Evolutionary conservation across 768 basidiomycete species (phyloP).

Genomic region (Tulasnella sp.): DNA sequence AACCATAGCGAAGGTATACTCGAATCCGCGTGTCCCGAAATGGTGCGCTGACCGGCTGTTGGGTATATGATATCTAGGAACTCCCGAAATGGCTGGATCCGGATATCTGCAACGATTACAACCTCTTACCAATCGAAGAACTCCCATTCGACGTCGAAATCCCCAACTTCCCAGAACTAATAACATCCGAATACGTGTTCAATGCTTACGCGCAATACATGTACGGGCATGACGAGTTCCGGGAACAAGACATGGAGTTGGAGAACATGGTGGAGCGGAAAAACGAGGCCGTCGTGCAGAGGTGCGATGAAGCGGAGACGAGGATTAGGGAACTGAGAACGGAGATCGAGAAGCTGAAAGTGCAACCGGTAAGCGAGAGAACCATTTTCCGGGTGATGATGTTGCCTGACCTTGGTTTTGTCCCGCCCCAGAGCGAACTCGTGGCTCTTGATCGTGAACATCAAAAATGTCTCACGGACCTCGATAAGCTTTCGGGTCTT

Average conservation of each 20-base stretch:
- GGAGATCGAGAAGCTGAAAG: conserved; percentile 46
- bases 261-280: conserved; percentile 43
- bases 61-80: conserved; percentile 41
- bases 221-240: conserved; percentile 57
- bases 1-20: conserved; percentile 70
- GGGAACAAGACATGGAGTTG: conserved; percentile 63
- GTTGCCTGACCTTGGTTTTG: conserved; percentile 38
- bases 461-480: conserved; percentile 62
- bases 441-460: conserved; percentile 53
- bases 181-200: conserved; percentile 71
- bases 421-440: background rate
- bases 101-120: conserved; percentile 37
- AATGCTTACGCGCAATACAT: conserved; percentile 66
- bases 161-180: conserved; percentile 61
- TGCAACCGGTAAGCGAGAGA: conserved; percentile 29
- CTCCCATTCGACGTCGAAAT: conserved; percentile 53
- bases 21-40: background rate
- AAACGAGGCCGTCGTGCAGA: conserved; percentile 17
- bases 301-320: conserved; percentile 27
- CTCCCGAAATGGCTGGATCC: conserved; percentile 37
- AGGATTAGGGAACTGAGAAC: conserved; percentile 39
- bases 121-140: conserved; percentile 33
- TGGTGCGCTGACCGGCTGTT: background rate
- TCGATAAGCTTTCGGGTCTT: conserved; percentile 69
- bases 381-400: background rate